Conservation (phyloP, 441 rosid genomes). For the Dalechampia spathulata region DNA sequence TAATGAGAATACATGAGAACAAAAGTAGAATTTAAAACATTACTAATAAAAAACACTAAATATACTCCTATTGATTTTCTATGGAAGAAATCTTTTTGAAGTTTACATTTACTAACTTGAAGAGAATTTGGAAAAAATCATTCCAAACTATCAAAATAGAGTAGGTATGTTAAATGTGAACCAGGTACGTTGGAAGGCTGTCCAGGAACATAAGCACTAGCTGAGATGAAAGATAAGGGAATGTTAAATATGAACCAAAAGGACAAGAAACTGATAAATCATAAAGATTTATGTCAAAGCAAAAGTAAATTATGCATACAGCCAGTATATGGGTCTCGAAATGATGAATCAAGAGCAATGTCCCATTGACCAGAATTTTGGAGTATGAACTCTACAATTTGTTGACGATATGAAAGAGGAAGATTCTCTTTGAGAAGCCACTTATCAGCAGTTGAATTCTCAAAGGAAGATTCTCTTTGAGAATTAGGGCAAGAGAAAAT, state of each 20-base stretch:
- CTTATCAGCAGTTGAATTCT: conserved; percentile 84
- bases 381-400: conserved; percentile 91
- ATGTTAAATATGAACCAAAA: conserved; percentile 10
- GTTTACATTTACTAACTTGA: too few species aligned
- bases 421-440: conserved; percentile 99
- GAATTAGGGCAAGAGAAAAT: too few species aligned
- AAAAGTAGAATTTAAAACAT: too few species aligned
- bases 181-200: conserved; percentile 66
- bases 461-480: not conserved
- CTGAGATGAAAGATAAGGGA: conserved; percentile 35
- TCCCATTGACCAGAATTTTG: conserved; percentile 87
- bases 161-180: conserved; percentile 39
- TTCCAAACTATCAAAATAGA: too few species aligned
- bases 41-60: too few species aligned
- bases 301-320: conserved; percentile 34
- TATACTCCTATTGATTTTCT: too few species aligned
- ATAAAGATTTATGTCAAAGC: not conserved
- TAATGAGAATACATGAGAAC: too few species aligned
- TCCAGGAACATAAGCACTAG: conserved; percentile 94
- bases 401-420: conserved; percentile 86
- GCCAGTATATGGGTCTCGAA: conserved; percentile 95
- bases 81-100: too few species aligned
- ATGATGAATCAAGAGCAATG: conserved; percentile 64
- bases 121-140: too few species aligned
- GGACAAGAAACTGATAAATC: conserved; percentile 1